Base-by-base conservation (phyloP, 164 flowering plant species). In the Protea cynaroides region DNA sequence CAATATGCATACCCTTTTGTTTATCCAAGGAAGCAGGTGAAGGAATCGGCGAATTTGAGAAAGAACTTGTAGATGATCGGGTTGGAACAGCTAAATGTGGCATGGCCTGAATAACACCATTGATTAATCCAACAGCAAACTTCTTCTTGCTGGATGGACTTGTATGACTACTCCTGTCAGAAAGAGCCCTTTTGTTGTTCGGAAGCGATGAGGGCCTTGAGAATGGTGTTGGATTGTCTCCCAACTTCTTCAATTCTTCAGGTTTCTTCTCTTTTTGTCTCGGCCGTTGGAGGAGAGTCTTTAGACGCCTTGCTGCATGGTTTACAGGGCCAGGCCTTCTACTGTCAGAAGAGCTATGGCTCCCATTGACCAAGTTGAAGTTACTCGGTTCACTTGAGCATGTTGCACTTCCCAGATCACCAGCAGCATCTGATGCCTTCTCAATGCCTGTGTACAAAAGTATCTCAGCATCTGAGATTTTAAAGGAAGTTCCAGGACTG, bases 401-500 rank as follows among this genome's bases (percentile, higher is more conserved):
- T 3, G 81, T 81, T 2, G 58, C 66, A 72, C 78, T 77, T 22
- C 66, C 74, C 7, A 58, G 73, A 46, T 79, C 81, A 21, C 61
- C 69, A 57, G 62, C 52, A 13, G 61, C 55, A 36, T 74, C 78
- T 10, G 78, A 83, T 37, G 70, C 78, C 62, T 75, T 79, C 17
- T 81, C 94, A 38, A 73, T 75, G 8, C 85, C 85, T 0, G 88
- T 75, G 68, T 78, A 83, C 66, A 85, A 65, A 70, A 86, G 73
- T 25, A 93, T 83, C 72, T 93, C 97, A 4, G 87, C 79, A 75
- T 93, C 98, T n/a, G 94, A 80, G 23, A 93, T 75, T 65, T 85
- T 70, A 62, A 93, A 93, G 29, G 84, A 90, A 72, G 92, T 86
- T 49, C 98, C 97, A 2, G 98, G 98, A 64, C 97, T 90, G 54